These are phyloP conservation scores for Podila epigama DNA, from an alignment of 192 early-diverging fungal species.

Conservation along the genomic window DNA sequence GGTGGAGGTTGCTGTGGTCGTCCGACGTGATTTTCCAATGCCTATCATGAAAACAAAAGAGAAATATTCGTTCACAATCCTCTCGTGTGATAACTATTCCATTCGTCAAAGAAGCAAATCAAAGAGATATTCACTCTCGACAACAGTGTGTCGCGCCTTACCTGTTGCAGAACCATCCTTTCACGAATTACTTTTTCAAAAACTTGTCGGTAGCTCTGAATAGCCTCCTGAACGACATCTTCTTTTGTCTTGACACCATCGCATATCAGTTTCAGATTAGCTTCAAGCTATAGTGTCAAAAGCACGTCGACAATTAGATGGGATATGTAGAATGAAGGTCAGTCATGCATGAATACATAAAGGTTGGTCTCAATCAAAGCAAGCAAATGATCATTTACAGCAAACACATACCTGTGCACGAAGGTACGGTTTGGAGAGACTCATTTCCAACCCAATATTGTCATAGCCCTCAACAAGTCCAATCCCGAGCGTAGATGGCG, in stretches of 20 bases:
- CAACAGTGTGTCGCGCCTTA: slow-evolving; percentile 42
- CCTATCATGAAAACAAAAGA: slow-evolving; percentile 1
- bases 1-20: not conserved
- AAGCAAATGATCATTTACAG: not conserved
- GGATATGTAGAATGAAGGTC: not conserved
- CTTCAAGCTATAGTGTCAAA: slow-evolving; percentile 68
- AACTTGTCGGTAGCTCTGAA: slow-evolving; percentile 76
- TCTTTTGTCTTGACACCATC: slow-evolving; percentile 68
- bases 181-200: slow-evolving; percentile 62
- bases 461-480: slow-evolving; percentile 89
- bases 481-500: slow-evolving; percentile 87
- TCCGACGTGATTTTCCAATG: slow-evolving; percentile 7
- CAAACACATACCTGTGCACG: slow-evolving; percentile 67
- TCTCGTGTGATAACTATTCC: not conserved
- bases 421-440: slow-evolving; percentile 89
- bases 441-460: slow-evolving; percentile 83
- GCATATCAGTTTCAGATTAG: slow-evolving; percentile 77
- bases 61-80: not conserved
- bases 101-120: not conserved
- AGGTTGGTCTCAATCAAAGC: not conserved
- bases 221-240: slow-evolving; percentile 71
- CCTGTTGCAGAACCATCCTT: slow-evolving; percentile 54
- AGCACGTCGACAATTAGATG: not conserved
- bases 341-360: not conserved
- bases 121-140: too few relatives aligned